Evolutionary conservation across 495 filamentous ascomycete genomes (phyloP).

Genomic region (Penicillium lividum): DNA sequence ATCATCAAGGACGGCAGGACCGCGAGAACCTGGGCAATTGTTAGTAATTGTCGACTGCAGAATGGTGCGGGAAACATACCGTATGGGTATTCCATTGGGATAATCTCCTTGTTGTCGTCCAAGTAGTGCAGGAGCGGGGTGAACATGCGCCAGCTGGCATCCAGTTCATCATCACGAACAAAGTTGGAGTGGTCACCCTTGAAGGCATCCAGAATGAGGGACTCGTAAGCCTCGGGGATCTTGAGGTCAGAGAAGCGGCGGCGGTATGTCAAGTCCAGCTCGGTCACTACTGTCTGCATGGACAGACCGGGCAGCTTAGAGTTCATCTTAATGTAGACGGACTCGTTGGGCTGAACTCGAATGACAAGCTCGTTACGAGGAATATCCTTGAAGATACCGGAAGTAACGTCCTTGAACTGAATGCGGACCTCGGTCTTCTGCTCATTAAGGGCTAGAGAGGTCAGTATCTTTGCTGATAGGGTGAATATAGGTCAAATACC

Average conservation of each 20-base stretch:
- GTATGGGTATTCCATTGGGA: conserved; percentile 99
- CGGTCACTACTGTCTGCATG: conserved; percentile 99
- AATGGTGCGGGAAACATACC: conserved; percentile 57
- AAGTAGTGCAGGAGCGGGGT: conserved; percentile 96
- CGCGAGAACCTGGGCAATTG: conserved; percentile 73
- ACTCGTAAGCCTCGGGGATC: conserved; percentile 99
- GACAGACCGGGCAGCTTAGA: conserved; percentile 96
- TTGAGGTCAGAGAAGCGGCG: conserved; percentile 98
- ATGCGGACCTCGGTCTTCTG: conserved; percentile 99
- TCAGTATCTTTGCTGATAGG: neutral
- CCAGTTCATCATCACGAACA: conserved; percentile 96
- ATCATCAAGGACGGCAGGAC: conserved; percentile 94
- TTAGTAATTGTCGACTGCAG: neutral
- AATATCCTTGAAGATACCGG: conserved; percentile 99
- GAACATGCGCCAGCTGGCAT: conserved; percentile 99
- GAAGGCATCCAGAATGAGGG: conserved; percentile 92
- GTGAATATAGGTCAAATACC: conserved; percentile 32
- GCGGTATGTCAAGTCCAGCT: conserved; percentile 97
- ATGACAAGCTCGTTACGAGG: conserved; percentile 99
- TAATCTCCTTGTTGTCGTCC: conserved; percentile 98
- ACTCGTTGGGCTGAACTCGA: conserved; percentile 98
- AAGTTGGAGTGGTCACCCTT: conserved; percentile 99
- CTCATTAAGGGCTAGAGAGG: conserved; percentile 78
- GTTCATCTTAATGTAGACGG: conserved; percentile 99
- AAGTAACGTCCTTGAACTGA: conserved; percentile 98